A percentile compares a stretch with the other conserved stretches of the same genome.
Conservation (phyloP, 208 protist species). For the Leishmania gerbilli region DNA sequence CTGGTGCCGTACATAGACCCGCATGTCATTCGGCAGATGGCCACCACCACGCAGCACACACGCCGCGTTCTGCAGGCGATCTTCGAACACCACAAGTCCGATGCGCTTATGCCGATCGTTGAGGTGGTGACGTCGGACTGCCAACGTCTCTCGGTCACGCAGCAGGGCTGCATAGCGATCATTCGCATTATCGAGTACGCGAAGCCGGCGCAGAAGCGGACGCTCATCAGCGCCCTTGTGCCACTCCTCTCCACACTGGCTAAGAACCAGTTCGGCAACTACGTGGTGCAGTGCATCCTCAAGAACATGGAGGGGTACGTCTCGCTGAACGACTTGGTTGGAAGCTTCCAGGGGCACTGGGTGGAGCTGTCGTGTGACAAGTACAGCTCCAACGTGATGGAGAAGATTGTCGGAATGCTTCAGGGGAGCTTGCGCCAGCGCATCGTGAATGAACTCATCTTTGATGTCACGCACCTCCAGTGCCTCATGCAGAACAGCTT, state of each 20-base stretch:
- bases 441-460: constrained; percentile 70
- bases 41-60: constrained; percentile 65
- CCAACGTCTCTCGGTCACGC: constrained; percentile 50
- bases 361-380: constrained; percentile 80
- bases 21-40: constrained; percentile 43
- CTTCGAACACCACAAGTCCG: constrained; percentile 67
- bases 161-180: constrained; percentile 86
- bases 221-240: constrained; percentile 59
- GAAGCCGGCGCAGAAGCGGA: constrained; percentile 46
- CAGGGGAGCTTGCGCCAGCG: constrained; percentile 31
- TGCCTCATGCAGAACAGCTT: constrained; percentile 78
- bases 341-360: constrained; percentile 61
- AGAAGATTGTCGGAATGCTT: constrained; percentile 71
- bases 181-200: constrained; percentile 77
- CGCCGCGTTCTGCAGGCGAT: constrained; percentile 74
- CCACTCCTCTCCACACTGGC: constrained; percentile 56
- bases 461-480: constrained; percentile 53
- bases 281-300: constrained; percentile 87
- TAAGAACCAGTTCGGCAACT: constrained; percentile 89
- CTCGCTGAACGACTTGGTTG: constrained; percentile 39
- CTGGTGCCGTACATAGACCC: constrained; percentile 48
- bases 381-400: constrained; percentile 91
- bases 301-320: constrained; percentile 58
- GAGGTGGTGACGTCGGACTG: constrained; percentile 50
- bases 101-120: constrained; percentile 58